Evolutionary conservation across 345 rosid species (phyloP).

Genomic region (Populus deltoides): DNA sequence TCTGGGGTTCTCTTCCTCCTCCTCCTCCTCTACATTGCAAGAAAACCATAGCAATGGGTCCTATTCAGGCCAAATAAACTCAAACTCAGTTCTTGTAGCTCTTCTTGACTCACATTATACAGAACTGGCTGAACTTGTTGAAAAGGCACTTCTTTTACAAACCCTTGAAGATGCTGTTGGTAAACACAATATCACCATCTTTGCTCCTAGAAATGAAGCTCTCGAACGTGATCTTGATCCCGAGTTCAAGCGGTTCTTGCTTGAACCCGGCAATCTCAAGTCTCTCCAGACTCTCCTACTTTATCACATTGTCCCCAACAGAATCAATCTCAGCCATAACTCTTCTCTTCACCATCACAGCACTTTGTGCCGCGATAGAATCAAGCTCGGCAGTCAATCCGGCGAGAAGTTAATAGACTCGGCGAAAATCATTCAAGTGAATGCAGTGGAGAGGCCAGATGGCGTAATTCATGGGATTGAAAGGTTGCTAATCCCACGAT

Average conservation of each 20-base stretch:
- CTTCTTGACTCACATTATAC: slow-evolving; percentile 95
- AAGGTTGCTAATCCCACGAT: slow-evolving; percentile 53
- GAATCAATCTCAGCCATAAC: slow-evolving; percentile 54
- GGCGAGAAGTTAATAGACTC: slow-evolving; percentile 40
- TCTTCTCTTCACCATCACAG: slow-evolving; percentile 32
- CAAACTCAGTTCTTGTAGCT: slow-evolving; percentile 90
- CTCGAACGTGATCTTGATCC: slow-evolving; percentile 82
- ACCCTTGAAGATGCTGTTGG: slow-evolving; percentile 87
- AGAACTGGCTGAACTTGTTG: slow-evolving; percentile 79
- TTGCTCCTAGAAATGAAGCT: slow-evolving; percentile 86
- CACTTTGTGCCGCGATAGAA: slow-evolving; percentile 46
- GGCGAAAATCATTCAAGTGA: slow-evolving; percentile 42
- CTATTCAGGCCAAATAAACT: slow-evolving; percentile 46
- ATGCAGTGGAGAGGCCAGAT: slow-evolving; percentile 59
- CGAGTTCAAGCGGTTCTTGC: slow-evolving; percentile 82
- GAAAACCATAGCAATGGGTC: neutral
- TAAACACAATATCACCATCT: slow-evolving; percentile 78
- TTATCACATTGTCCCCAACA: slow-evolving; percentile 71
- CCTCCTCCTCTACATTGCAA: neutral
- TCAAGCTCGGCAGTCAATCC: slow-evolving; percentile 41
- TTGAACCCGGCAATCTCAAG: slow-evolving; percentile 80
- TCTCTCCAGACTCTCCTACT: slow-evolving; percentile 70
- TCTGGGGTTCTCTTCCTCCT: neutral
- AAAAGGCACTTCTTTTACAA: slow-evolving; percentile 87
- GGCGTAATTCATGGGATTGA: slow-evolving; percentile 74